These are phyloP conservation scores for Sugiyamaella novakii DNA, from an alignment of 1,139 yeast species.

Conservation along the genomic window DNA sequence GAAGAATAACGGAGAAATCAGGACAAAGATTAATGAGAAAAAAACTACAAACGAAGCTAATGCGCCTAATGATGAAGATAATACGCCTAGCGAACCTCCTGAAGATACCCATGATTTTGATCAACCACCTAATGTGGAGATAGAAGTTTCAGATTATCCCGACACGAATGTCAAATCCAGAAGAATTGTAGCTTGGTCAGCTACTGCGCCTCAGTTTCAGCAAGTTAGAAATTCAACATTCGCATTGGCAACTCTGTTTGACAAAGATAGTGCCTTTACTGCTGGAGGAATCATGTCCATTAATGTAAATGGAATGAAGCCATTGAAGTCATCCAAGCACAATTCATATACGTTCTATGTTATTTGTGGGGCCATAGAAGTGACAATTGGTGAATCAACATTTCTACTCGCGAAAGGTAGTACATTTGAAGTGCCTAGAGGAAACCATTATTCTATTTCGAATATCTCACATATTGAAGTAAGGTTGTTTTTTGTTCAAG, in stretches of 20 bases:
- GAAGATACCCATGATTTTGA: slow-evolving; percentile 6
- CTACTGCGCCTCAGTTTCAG: slow-evolving; percentile 56
- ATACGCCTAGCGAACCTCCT: too few species aligned
- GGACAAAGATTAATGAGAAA: not conserved
- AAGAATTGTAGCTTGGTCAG: slow-evolving; percentile 69
- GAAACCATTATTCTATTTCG: slow-evolving; percentile 66
- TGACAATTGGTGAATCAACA: slow-evolving; percentile 58
- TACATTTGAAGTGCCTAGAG: slow-evolving; percentile 78
- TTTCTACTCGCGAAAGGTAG: slow-evolving; percentile 75
- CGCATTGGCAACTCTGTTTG: slow-evolving; percentile 66
- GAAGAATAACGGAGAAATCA: slow-evolving; percentile 17
- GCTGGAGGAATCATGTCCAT: slow-evolving; percentile 78
- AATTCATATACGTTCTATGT: slow-evolving; percentile 77
- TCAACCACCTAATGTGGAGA: slow-evolving; percentile 43
- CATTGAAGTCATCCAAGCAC: slow-evolving; percentile 62
- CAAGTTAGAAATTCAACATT: slow-evolving; percentile 57
- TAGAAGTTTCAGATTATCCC: slow-evolving; percentile 53
- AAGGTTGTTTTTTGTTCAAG: slow-evolving; percentile 75
- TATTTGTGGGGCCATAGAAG: slow-evolving; percentile 69
- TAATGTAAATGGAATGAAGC: slow-evolving; percentile 60
- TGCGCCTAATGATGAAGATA: not conserved
- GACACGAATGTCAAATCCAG: slow-evolving; percentile 47
- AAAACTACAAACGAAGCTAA: slow-evolving; percentile 2
- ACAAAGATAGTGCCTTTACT: slow-evolving; percentile 62
- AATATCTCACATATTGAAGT: slow-evolving; percentile 58